phyloP scores from a whole-genome alignment of 805 yeast species.

The Pichia deserticola region DNA sequence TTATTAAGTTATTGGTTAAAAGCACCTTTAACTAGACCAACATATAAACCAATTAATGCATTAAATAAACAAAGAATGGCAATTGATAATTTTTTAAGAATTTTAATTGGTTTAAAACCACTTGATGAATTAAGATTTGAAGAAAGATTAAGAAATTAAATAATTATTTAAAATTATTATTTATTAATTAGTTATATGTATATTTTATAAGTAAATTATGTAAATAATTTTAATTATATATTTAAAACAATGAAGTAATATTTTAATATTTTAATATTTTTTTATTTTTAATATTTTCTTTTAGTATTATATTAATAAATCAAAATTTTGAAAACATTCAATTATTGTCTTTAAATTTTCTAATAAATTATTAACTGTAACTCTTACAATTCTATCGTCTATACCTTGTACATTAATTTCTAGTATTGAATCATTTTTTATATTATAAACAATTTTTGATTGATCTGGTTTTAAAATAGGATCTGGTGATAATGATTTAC shows the following conservation, averaged over 20 bases:
- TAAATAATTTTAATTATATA: not conserved
- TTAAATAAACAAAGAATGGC: slow-evolving; percentile 92
- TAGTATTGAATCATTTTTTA: slow-evolving; percentile 30
- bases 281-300: no score
- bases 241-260: no score
- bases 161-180: no score
- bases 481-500: slow-evolving; percentile 59
- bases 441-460: slow-evolving; percentile 39
- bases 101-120: slow-evolving; percentile 84
- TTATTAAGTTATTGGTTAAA: slow-evolving; percentile 92
- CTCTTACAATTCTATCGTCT: slow-evolving; percentile 71
- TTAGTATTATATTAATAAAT: slow-evolving; percentile 12
- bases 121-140: slow-evolving; percentile 90
- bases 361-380: slow-evolving; percentile 73
- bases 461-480: slow-evolving; percentile 73
- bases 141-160: slow-evolving; percentile 55
- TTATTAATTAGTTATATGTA: not conserved
- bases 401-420: slow-evolving; percentile 47
- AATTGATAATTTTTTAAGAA: slow-evolving; percentile 82
- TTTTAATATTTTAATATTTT: no score
- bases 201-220: not conserved
- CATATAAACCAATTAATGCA: slow-evolving; percentile 85
- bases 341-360: slow-evolving; percentile 71
- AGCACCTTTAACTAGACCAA: slow-evolving; percentile 91
- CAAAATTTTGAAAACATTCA: slow-evolving; percentile 74